Base-by-base conservation (phyloP, 192 early-diverging fungal species). In the Chytriomyces confervae region DNA sequence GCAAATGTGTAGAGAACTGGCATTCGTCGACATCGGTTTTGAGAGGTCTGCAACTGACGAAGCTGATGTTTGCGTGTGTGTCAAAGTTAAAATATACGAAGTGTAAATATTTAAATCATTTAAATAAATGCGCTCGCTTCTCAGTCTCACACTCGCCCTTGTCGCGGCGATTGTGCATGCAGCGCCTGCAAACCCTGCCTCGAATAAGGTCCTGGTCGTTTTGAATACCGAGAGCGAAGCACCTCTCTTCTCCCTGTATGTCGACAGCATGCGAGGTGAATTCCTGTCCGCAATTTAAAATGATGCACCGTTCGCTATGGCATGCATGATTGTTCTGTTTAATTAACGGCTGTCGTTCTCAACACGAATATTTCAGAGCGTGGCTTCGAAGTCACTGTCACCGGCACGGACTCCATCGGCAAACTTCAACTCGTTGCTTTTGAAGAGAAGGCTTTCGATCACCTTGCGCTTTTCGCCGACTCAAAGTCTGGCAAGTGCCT, bases 391-490 rank as follows among this genome's bases (percentile, higher is more conserved):
- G 76, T 95, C 18, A 83, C 81, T 18, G 87, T 85, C 49, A 88
- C 84, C 62, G 84, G 77, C 18, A 89, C 82, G 45, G 91, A 91
- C 73, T 67, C 80, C 23, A 78, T 87, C 2, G 75, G 90, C 3
- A 72, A 76, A 7, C 80, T 97, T 62, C 36, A 36, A 36, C 36
- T 36, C 36, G 85, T 89, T 71, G 79, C 84, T 13, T 86, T 86
- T 67, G 93, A 86, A 48, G 87, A 89, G 80, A 88, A 89, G 43
- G 79, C 75, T 24, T 97, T 88, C 81, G 93, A 97, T 81, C 95
- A 98, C 63, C 84, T 95, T 44, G 79, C 96, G 23, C 82, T 95
- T 44, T 87, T 98, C 79, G 86, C 95, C 20, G 95, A 94, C n/a
- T 86, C 86, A 11, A 86, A 91, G 47, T 77, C 83, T 68, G 85